phyloP scores from a whole-genome alignment of 2,329 filamentous ascomycete species.

The Fusarium nanum region DNA sequence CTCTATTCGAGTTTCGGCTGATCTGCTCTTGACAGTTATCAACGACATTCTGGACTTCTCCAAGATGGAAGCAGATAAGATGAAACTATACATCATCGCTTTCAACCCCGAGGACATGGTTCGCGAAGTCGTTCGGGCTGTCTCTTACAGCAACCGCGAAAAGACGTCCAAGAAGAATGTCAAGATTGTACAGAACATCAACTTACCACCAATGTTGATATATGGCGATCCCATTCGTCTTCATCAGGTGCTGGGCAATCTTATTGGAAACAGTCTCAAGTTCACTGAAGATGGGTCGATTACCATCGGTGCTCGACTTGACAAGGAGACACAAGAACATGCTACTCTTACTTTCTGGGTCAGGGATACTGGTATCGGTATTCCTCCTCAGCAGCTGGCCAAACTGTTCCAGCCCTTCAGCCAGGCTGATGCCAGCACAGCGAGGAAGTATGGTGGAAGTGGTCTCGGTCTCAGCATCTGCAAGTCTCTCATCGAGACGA shows the following conservation, averaged over 20 bases:
- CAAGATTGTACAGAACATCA: constrained; percentile 76
- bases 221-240: constrained; percentile 74
- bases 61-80: constrained; percentile 89
- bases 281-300: constrained; percentile 90
- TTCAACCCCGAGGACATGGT: constrained; percentile 77
- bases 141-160: constrained; percentile 73
- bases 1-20: constrained; percentile 86
- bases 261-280: constrained; percentile 93
- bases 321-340: constrained; percentile 75
- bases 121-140: constrained; percentile 73
- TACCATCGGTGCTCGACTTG: constrained; percentile 81
- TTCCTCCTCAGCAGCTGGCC: constrained; percentile 81
- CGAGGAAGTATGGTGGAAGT: constrained; percentile 90
- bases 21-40: constrained; percentile 89
- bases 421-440: constrained; percentile 90
- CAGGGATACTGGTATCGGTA: constrained; percentile 90
- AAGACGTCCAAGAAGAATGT: constrained; percentile 72
- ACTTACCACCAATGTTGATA: constrained; percentile 77
- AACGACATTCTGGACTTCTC: constrained; percentile 97
- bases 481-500: constrained; percentile 92
- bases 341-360: constrained; percentile 87
- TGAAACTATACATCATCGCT: constrained; percentile 80
- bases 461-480: constrained; percentile 93
- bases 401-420: constrained; percentile 94
- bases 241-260: constrained; percentile 79